phyloP scores from a whole-genome alignment of 345 rosid genomes.

The Acer saccharum region DNA sequence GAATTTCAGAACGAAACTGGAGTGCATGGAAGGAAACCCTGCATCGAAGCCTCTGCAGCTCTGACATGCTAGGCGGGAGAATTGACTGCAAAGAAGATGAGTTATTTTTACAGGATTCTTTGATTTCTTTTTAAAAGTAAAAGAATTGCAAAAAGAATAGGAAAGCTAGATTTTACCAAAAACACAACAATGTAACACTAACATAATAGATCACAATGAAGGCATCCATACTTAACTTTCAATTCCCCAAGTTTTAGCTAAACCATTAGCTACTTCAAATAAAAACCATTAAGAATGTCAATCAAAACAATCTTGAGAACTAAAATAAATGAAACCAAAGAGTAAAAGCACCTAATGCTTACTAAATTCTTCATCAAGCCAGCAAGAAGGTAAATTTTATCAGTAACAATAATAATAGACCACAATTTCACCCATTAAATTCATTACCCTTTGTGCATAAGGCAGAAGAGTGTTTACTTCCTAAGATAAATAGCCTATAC shows the following conservation, averaged over 20 bases:
- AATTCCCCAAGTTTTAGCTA: not conserved
- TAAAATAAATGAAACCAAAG: not conserved
- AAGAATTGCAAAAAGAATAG: constrained; percentile 1
- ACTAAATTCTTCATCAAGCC: not conserved
- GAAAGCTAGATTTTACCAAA: not conserved
- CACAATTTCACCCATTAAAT: not conserved
- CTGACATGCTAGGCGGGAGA: constrained; percentile 81
- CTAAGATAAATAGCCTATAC: not conserved
- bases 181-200: not conserved
- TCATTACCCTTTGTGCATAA: not conserved
- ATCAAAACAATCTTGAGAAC: not conserved
- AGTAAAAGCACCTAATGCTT: not conserved
- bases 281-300: not conserved
- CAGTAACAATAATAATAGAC: not conserved
- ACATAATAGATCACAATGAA: not conserved
- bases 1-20: constrained; percentile 84
- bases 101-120: constrained; percentile 15
- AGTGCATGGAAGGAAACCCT: constrained; percentile 97
- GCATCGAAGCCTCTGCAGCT: constrained; percentile 94
- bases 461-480: not conserved
- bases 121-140: not conserved
- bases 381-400: not conserved
- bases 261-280: not conserved
- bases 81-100: constrained; percentile 55
- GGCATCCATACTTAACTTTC: not conserved